These are phyloP conservation scores for Fusarium drepaniforme DNA, from an alignment of 2,329 filamentous ascomycete species.

Conservation along the genomic window DNA sequence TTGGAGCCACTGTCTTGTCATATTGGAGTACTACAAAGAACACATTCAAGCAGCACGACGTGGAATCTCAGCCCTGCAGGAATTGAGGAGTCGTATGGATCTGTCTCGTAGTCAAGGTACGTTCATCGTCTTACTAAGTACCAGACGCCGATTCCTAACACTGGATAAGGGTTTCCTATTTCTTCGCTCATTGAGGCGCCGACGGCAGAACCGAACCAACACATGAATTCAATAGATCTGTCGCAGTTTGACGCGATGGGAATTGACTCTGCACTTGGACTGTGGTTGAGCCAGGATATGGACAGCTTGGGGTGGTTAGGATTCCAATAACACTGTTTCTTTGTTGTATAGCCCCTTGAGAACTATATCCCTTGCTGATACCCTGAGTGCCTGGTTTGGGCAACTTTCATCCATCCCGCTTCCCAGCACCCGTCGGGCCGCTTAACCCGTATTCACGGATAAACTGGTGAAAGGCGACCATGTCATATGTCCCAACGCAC, in stretches of 20 bases:
- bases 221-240: background rate
- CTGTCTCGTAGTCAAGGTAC: background rate
- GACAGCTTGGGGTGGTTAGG: background rate
- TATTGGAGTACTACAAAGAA: background rate
- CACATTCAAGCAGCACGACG: background rate
- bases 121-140: background rate
- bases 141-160: background rate
- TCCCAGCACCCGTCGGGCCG: background rate
- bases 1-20: background rate
- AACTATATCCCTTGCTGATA: accelerated
- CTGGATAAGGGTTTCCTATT: background rate
- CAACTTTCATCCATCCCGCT: no score
- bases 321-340: background rate
- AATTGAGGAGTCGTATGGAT: background rate
- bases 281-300: background rate
- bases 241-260: background rate
- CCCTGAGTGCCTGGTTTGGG: background rate
- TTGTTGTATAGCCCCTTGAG: background rate
- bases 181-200: background rate
- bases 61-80: background rate
- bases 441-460: background rate
- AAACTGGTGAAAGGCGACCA: conserved; percentile 16
- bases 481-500: conserved; percentile 14
- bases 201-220: background rate
- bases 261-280: background rate